Evolutionary conservation across 2,329 filamentous ascomycete genomes (phyloP), one percentile per base, ranked within the genome.

Genomic region (Colletotrichum sp.): DNA sequence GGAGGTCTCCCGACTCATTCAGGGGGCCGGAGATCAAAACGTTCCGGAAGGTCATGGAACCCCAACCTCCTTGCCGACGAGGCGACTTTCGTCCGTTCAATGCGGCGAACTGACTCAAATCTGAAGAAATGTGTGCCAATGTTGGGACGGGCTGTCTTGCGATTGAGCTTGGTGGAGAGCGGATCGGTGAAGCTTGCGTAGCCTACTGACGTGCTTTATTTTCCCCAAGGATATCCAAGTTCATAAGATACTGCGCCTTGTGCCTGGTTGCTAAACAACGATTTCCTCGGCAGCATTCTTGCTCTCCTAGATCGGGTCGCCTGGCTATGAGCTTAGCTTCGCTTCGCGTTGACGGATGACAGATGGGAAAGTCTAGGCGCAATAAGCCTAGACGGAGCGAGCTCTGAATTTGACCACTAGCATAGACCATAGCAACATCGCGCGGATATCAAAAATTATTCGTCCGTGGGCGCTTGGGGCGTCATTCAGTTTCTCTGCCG

Each of bases 1-100:
- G 36, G 32, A 59, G 18, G 21, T 21, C 18, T 44, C 18, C 36
- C 62, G 69, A 68, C 63, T 72, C 63, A 34, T 63, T 64, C 55
- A 57, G 63, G 44, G 63, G 69, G 28, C 49, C 28, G 63, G 69
- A 15, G 62, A 75, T 63, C 62, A 67, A 72, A 59, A 75, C 73
- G 73, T 75, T 75, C 69, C 73, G 69, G 73, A 75, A 75, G 49
- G 39, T 70, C 69, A 72, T 75, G 69, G 69, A 72, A 75, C 52
- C 62, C 52, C 30, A 32, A 32, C 57, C 5, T 55, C 34, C n/a
- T 55, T 57, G 49, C 18, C 30, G 21, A 60, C 15, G 21, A 67
- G 44, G 55, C 30, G 39, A n/a, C 26, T 44, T 75, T 75, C 69
- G 69, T 68, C 57, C 55, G 69, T 72, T 68, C 73, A 68, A 67